phyloP scores from a whole-genome alignment of 768 basidiomycete genomes.

The Bullera alba region DNA sequence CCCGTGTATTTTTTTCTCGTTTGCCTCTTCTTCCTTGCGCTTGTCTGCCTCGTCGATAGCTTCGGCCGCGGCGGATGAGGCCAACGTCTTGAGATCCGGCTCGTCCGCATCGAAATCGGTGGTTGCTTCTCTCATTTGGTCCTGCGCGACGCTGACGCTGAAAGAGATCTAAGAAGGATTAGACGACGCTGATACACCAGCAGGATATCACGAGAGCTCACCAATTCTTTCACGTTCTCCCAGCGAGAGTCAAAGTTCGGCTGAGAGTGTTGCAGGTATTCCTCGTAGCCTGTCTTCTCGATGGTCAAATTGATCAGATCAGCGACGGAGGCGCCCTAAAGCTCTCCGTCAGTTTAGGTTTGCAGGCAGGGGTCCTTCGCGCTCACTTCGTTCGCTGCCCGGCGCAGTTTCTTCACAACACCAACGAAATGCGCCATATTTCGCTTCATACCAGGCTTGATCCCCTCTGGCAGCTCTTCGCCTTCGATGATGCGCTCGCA shows the following conservation, averaged over 20 bases:
- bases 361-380: background rate
- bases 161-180: constrained; percentile 32
- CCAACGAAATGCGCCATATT: constrained; percentile 61
- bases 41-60: constrained; percentile 15
- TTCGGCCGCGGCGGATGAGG: constrained; percentile 32
- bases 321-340: constrained; percentile 57
- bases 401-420: constrained; percentile 53
- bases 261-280: constrained; percentile 60
- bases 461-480: constrained; percentile 52
- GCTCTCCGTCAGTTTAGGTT: background rate
- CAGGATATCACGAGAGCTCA: constrained; percentile 1
- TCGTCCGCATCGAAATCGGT: constrained; percentile 25
- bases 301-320: constrained; percentile 59
- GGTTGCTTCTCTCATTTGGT: constrained; percentile 50
- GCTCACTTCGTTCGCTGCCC: constrained; percentile 55
- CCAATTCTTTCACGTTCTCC: constrained; percentile 80
- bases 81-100: constrained; percentile 20
- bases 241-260: constrained; percentile 67
- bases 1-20: constrained; percentile 22
- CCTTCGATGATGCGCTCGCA: constrained; percentile 62
- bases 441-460: constrained; percentile 60
- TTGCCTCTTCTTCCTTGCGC: constrained; percentile 8
- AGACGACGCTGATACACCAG: background rate
- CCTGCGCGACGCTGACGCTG: constrained; percentile 39
- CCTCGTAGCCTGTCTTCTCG: constrained; percentile 59